Conservation (phyloP, 2,329 filamentous ascomycete species). For the Trichophaea hybrida region DNA sequence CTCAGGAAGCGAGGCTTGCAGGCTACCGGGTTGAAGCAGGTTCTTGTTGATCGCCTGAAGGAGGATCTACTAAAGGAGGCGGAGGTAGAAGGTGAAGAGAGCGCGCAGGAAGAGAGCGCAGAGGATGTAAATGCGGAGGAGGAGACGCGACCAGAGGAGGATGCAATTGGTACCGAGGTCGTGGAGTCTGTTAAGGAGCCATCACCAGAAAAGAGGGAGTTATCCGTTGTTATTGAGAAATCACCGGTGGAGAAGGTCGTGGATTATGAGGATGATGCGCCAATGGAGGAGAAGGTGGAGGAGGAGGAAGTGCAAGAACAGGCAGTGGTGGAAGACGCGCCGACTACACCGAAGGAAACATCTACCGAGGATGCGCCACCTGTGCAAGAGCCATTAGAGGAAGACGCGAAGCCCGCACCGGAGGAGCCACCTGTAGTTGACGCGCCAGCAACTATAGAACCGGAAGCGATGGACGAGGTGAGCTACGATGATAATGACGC, state of each 20-base stretch:
- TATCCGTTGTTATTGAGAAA: background rate
- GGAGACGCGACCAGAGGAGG: slow-evolving; percentile 4
- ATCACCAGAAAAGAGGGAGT: background rate
- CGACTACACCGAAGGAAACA: slow-evolving; percentile 7
- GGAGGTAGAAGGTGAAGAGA: slow-evolving; percentile 23
- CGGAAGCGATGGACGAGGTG: background rate
- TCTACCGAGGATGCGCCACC: slow-evolving; percentile 8
- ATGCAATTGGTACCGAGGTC: slow-evolving; percentile 27
- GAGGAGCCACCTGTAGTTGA: background rate
- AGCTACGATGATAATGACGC: background rate
- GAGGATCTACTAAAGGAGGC: slow-evolving; percentile 32
- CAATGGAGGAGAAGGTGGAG: slow-evolving; percentile 5
- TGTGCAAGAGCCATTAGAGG: slow-evolving; percentile 14
- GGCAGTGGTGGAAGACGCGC: background rate
- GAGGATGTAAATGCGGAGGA: slow-evolving; percentile 7
- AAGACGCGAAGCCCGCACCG: slow-evolving; percentile 4
- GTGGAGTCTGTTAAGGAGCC: slow-evolving; percentile 14
- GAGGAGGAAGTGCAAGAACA: slow-evolving; percentile 9
- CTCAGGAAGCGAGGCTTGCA: slow-evolving; percentile 57
- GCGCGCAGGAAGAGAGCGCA: background rate
- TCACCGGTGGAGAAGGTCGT: slow-evolving; percentile 5
- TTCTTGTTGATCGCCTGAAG: slow-evolving; percentile 51
- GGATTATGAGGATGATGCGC: slow-evolving; percentile 8
- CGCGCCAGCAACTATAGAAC: background rate
- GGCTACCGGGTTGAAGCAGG: slow-evolving; percentile 55